Base-by-base conservation (phyloP, 1,284 basidiomycete species). In the Sanghuangporus weigelae region DNA sequence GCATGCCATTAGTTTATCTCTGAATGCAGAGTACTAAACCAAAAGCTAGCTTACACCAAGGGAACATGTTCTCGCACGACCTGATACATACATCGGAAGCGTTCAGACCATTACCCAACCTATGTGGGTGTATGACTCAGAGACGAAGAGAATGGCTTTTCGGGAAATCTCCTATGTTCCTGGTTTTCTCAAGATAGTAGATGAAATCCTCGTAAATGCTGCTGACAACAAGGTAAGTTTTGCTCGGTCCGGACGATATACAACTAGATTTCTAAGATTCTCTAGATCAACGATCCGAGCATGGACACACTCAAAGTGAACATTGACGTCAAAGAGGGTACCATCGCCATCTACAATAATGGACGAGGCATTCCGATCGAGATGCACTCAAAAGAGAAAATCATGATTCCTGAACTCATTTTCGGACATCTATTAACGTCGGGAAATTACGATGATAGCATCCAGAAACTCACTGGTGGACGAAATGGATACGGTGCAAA, bases 171-270 rank as follows among this genome's bases (percentile, higher is more conserved):
- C 87, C 68, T 99, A 91, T 73, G 96, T 98, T 2, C 97, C 97
- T 0, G 97, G 96, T 67, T 97, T 99, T 76, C 97, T 97, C 85
- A 99, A 99, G 82, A 99, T 99, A 73, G 91, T 99, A 53, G 97
- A 99, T 72, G 97, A 99, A 78, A 99, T 99, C 71, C 82, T 99
- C 6, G 97, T 99, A 70, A 99, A 99, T 74, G 97, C 97, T 19
- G 97, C 97, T 7, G 97, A 99, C 75, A 98, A 99, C 79, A 99
- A 99, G 87, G 96, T 92, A 67, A 59, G 73, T 71, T 21, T 54
- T 31, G 39, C 16, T 61, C n/a, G 31, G 55, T 11, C 16, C 12
- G 16, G 44, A 8, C 39, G 31, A 12, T 36, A 63, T 36, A n/a
- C 26, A 39, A 57, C 36, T 31, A 40, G 50, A 19, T 59, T 10